Base-by-base conservation (phyloP, 129 eudicot species). In the Tanacetum coccineum region DNA sequence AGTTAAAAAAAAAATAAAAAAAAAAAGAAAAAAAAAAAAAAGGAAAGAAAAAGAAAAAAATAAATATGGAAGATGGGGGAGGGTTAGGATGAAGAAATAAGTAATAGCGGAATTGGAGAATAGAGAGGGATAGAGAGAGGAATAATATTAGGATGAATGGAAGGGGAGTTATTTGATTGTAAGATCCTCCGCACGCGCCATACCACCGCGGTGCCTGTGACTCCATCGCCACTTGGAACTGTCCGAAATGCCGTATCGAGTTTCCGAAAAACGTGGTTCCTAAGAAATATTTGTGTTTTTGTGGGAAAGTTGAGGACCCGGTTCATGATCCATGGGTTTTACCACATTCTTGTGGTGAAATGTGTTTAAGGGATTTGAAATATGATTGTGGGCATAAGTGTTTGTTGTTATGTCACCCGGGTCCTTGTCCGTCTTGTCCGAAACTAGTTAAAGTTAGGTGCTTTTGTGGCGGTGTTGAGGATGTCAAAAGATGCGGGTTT, bases 381-480 rank as follows among this genome's bases (percentile, higher is more conserved):
- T 46, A 89, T 45, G 76, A 84, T 13, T 93, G 99, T 66, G 99
- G 99, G 21, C 99, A 93, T 68, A 56, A 39, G 20, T 93, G 99
- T 73, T 72, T 93, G 76, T 73, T 93, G 73, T 65, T 93, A 61
- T 93, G 99, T 60, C 99, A 93, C 67, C 99, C 96, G 0, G 96
- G 99, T 2, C 95, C 96, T 1, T 93, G 99, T 72, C 96, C 99
- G n/a, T 72, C 99, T 1, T 93, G 99, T 77, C 99, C 99, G 1
- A 89, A 89, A 73, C 70, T 93, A 30, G 90, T 93, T 12, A 86
- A 78, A 73, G 48, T 76, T 5, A 68, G 81, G 21, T 93, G 99
- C 64, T 93, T 80, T 64, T 93, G 99, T 61, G 96, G 99, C 9
- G 85, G 81, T 26, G 50, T 80, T 3, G 81, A 81, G 44, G 99